Evolutionary conservation across 2,329 filamentous ascomycete genomes (phyloP).

Genomic region (Cytospora leucostoma): DNA sequence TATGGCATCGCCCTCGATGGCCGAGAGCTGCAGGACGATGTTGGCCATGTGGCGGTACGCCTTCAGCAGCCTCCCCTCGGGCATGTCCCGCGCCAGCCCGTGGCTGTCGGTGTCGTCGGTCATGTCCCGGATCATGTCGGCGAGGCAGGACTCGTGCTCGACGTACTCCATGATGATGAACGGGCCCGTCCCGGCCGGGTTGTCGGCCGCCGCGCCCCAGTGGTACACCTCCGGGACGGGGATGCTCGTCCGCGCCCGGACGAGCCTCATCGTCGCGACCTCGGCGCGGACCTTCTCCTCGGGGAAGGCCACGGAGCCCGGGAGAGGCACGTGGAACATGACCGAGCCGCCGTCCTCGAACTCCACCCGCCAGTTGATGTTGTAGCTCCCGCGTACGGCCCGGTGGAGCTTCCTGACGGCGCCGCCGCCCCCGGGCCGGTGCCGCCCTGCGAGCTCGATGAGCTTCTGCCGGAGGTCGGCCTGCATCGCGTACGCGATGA

Average conservation of each 20-base stretch:
- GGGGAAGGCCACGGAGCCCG: constrained; percentile 30
- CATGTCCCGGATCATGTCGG: neutral
- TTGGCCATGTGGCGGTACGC: constrained; percentile 19
- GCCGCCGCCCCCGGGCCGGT: constrained; percentile 3
- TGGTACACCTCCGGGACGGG: constrained; percentile 39
- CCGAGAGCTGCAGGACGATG: constrained; percentile 20
- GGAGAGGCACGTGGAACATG: constrained; percentile 16
- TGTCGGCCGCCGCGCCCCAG: constrained; percentile 36
- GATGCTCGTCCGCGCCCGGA: constrained; percentile 38
- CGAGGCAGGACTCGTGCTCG: constrained; percentile 30
- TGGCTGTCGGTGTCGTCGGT: neutral
- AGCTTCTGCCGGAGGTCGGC: constrained; percentile 3
- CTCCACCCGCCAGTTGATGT: constrained; percentile 19
- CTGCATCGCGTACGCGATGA: neutral
- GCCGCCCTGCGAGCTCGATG: neutral
- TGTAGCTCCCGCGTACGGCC: constrained; percentile 16
- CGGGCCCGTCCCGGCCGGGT: constrained; percentile 38
- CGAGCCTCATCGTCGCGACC: constrained; percentile 39
- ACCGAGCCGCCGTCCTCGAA: constrained; percentile 15
- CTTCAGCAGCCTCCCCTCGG: constrained; percentile 6
- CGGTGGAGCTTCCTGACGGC: neutral
- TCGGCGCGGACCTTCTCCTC: constrained; percentile 42
- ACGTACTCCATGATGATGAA: constrained; percentile 44
- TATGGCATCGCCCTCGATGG: constrained; percentile 3
- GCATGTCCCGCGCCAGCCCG: too few species aligned